phyloP scores from a whole-genome alignment of 73 alveolate genomes.

The Paramecium pentaurelia region DNA sequence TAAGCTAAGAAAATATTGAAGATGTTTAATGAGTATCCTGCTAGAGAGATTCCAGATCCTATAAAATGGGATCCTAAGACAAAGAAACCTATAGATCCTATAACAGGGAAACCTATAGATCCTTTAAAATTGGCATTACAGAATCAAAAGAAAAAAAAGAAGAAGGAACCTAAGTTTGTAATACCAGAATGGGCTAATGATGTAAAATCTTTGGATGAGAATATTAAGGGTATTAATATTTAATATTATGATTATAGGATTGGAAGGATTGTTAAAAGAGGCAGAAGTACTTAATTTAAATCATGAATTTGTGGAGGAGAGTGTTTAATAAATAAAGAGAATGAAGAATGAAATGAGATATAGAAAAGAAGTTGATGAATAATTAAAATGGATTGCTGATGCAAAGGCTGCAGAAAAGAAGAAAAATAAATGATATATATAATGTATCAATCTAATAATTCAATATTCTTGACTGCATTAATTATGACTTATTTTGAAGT shows the following conservation, averaged over 20 bases:
- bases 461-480: constrained; percentile 49
- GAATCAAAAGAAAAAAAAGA: constrained; percentile 68
- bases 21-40: constrained; percentile 88
- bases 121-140: constrained; percentile 49
- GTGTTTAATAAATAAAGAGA: constrained; percentile 22
- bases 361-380: constrained; percentile 35
- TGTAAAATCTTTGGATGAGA: constrained; percentile 68
- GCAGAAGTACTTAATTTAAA: constrained; percentile 6
- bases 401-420: constrained; percentile 46
- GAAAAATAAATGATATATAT: constrained; percentile 30
- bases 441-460: constrained; percentile 52
- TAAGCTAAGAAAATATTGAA: constrained; percentile 82
- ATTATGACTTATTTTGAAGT: constrained; percentile 74
- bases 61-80: constrained; percentile 82
- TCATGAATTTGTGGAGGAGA: constrained; percentile 8
- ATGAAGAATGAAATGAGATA: constrained; percentile 49
- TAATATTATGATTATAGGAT: not conserved
- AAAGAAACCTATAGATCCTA: constrained; percentile 64
- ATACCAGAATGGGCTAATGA: constrained; percentile 94
- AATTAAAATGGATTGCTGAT: constrained; percentile 37
- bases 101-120: constrained; percentile 68
- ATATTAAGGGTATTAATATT: not conserved
- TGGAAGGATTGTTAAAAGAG: constrained; percentile 15
- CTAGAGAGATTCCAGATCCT: constrained; percentile 90
- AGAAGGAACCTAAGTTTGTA: constrained; percentile 90